Evolutionary conservation across 805 yeast species (phyloP).

Genomic region (Myxozyma neotropica): DNA sequence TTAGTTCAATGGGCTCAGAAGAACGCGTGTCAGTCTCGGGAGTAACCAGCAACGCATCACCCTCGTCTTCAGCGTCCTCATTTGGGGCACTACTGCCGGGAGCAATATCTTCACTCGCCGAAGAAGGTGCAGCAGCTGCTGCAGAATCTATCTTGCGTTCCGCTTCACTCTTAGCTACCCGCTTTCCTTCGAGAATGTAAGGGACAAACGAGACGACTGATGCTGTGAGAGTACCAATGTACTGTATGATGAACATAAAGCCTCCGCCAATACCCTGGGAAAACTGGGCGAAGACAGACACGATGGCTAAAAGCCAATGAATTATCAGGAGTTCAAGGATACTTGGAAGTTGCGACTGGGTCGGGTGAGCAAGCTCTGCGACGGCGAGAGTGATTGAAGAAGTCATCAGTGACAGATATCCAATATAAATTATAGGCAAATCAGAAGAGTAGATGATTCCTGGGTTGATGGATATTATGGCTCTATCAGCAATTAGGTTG

Average conservation of each 20-base stretch:
- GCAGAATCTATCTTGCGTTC: background rate
- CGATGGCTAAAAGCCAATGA: conserved; percentile 20
- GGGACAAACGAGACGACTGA: conserved; percentile 2
- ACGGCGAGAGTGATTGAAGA: background rate
- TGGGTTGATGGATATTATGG: conserved; percentile 9
- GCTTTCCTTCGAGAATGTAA: conserved; percentile 3
- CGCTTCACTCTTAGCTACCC: background rate
- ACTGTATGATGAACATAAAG: conserved; percentile 16
- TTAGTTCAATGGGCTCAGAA: background rate
- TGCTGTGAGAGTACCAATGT: conserved; percentile 14
- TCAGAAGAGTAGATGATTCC: conserved; percentile 26
- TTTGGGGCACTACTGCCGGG: background rate
- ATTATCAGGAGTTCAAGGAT: conserved; percentile 12
- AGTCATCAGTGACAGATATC: background rate
- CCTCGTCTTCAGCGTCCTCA: conserved; percentile 17
- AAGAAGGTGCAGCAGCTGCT: background rate
- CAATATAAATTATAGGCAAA: conserved; percentile 18
- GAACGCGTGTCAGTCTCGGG: background rate
- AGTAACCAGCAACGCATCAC: conserved; percentile 6
- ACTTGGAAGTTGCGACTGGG: background rate
- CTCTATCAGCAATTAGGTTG: background rate
- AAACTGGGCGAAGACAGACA: conserved; percentile 1
- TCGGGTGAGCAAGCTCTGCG: conserved; percentile 10
- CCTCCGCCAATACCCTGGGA: conserved; percentile 11
- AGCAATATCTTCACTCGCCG: background rate